Evolutionary conservation across 2,329 filamentous ascomycete species (phyloP), one percentile per base, ranked within the genome.

Genomic region (Lecanoromycetidae sp.): DNA sequence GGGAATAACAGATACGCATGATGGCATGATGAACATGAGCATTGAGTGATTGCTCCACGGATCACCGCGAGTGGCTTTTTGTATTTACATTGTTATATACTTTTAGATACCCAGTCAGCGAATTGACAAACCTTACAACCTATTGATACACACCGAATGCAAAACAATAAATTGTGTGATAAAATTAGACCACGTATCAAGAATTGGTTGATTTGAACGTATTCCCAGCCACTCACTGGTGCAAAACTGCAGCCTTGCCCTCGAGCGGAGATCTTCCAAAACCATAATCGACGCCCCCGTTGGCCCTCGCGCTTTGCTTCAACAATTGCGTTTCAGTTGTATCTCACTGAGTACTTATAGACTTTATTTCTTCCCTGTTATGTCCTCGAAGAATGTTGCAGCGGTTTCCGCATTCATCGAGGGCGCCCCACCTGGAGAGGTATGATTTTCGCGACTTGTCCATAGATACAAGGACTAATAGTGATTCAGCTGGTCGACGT

Each of bases 11-110:
- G 90, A 95, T 64, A 90, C 90, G n/a, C 87, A 87, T 61, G 90
- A 95, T 62, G 85, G 87, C 1, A 72, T 95, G 54, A 94, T 94
- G 82, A 87, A 90, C 58, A 91, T 96, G 84, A 94, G 85, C 63
- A 94, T 95, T 58, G 88, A 95, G 63, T 94, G 68, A 66, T 22
- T 17, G 40, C 10, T 22, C n/a, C 12, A 32, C 9, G 26, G 20
- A 26, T 20, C 25, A 32, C 13, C 5, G 29, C 17, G 27, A 12
- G 29, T 26, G 36, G 44, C 27, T 10, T 20, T 40, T 12, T 26
- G 15, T 32, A 3, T 17, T 10, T 19, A 15, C 26, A 23, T 46
- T 40, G 22, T 12, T 46, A 29, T 20, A 22, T 19, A 20, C 4
- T 43, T 33, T 36, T 22, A 41, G 40, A 46, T 46, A 46, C 44